Conservation (phyloP, 108 stramenopile species). For the Mediolabrus comicus region DNA sequence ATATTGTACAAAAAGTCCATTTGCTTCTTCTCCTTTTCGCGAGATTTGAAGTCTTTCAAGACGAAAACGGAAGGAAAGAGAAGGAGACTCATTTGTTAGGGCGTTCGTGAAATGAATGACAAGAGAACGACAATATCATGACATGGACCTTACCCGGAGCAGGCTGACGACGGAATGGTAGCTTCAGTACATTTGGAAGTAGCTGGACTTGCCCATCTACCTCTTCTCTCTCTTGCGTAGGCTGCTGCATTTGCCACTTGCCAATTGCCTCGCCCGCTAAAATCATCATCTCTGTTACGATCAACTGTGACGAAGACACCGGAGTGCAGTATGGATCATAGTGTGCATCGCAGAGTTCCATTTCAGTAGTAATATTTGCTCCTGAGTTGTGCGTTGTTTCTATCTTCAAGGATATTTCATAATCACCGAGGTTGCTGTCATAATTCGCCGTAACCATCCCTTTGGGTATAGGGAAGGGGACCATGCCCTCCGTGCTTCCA, state of each 20-base stretch:
- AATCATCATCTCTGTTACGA: conserved; percentile 88
- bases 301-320: conserved; percentile 59
- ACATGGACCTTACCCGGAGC: conserved; percentile 43
- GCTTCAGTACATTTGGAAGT: conserved; percentile 36
- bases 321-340: conserved; percentile 44
- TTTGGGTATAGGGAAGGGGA: conserved; percentile 70
- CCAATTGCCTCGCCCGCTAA: conserved; percentile 82
- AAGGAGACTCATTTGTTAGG: neutral
- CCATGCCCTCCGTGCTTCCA: conserved; percentile 65
- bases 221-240: conserved; percentile 9
- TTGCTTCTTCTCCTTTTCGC: conserved; percentile 44
- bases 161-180: conserved; percentile 70
- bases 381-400: conserved; percentile 74
- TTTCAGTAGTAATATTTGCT: conserved; percentile 50
- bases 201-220: conserved; percentile 3
- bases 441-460: conserved; percentile 32
- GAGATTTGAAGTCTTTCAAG: conserved; percentile 54
- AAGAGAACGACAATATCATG: neutral
- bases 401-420: conserved; percentile 52
- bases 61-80: no score
- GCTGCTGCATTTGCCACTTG: conserved; percentile 56
- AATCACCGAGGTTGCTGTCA: conserved; percentile 22
- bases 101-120: neutral
- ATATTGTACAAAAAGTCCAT: conserved; percentile 57
- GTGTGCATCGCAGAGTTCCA: conserved; percentile 3